Conservation (phyloP, 2,329 filamentous ascomycete genomes). For the Clonostachys sp. region DNA sequence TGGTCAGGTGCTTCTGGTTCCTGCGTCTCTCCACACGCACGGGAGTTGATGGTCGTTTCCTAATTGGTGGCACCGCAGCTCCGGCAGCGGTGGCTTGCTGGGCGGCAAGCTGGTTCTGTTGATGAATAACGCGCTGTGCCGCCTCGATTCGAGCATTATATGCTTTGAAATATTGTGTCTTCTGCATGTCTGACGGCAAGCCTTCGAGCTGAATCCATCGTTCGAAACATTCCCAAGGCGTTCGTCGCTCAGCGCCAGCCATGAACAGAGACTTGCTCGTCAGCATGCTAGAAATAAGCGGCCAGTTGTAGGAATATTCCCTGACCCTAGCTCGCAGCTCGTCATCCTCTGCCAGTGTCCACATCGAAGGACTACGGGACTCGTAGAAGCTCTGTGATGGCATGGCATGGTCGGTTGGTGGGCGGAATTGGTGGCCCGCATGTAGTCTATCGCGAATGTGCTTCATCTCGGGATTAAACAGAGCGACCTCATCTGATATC, state of each 20-base stretch:
- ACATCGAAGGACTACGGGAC: conserved; percentile 79
- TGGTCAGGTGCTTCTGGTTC: conserved; percentile 78
- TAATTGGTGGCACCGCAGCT: conserved; percentile 28
- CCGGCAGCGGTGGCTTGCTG: conserved; percentile 43
- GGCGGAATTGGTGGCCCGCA: conserved; percentile 86
- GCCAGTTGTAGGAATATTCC: conserved; percentile 98
- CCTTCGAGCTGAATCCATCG: conserved; percentile 92
- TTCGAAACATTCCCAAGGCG: conserved; percentile 98
- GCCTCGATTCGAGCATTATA: conserved; percentile 58
- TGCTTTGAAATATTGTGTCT: conserved; percentile 88
- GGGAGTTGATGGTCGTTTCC: conserved; percentile 71
- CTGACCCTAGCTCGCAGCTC: conserved; percentile 80
- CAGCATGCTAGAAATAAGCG: conserved; percentile 80
- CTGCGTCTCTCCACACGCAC: conserved; percentile 81
- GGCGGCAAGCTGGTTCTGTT: conserved; percentile 44
- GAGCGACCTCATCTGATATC: conserved; percentile 70
- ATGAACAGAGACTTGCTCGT: conserved; percentile 69
- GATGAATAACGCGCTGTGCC: conserved; percentile 49
- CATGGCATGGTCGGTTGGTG: conserved; percentile 88
- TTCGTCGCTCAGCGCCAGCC: conserved; percentile 85
- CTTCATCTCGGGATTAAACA: conserved; percentile 89
- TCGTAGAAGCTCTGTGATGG: conserved; percentile 89
- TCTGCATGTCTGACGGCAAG: conserved; percentile 86
- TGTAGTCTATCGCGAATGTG: conserved; percentile 85
- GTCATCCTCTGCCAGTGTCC: conserved; percentile 87